These are phyloP conservation scores for Erythrophleum fordii DNA, from an alignment of 306 rosid species.

Conservation along the genomic window DNA sequence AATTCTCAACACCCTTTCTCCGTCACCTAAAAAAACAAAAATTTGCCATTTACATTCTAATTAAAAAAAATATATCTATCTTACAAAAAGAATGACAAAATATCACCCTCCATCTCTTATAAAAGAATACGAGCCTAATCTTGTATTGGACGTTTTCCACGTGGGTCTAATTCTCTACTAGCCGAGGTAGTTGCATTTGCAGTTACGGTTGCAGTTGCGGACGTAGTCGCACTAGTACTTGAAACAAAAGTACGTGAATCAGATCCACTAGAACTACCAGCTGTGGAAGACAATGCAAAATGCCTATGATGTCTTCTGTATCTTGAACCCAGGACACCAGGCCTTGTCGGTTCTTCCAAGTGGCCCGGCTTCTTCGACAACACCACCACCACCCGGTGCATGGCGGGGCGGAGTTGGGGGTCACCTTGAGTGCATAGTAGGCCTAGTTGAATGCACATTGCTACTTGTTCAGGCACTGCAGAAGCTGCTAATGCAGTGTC, in stretches of 20 bases:
- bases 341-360: slow-evolving; percentile 61
- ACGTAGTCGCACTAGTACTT: neutral
- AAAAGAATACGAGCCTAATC: neutral
- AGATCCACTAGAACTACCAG: neutral
- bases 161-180: neutral
- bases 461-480: slow-evolving; percentile 55
- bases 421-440: slow-evolving; percentile 54
- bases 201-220: neutral
- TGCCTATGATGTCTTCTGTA: neutral
- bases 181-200: neutral
- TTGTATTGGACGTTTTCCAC: neutral
- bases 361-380: slow-evolving; percentile 55
- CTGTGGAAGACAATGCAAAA: neutral
- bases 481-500: slow-evolving; percentile 57
- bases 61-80: neutral
- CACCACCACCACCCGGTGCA: slow-evolving; percentile 60
- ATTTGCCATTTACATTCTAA: neutral
- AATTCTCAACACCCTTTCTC: neutral
- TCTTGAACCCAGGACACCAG: slow-evolving; percentile 33
- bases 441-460: slow-evolving; percentile 46
- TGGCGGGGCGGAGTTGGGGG: slow-evolving; percentile 54
- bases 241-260: neutral
- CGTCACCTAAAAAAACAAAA: neutral
- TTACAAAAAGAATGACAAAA: neutral
- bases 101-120: neutral